Percentiles rank a stretch among this genome's conserved stretches.
These are phyloP conservation scores for Aschersonia sp. DNA, from an alignment of 2,329 filamentous ascomycete genomes.

Conservation along the genomic window DNA sequence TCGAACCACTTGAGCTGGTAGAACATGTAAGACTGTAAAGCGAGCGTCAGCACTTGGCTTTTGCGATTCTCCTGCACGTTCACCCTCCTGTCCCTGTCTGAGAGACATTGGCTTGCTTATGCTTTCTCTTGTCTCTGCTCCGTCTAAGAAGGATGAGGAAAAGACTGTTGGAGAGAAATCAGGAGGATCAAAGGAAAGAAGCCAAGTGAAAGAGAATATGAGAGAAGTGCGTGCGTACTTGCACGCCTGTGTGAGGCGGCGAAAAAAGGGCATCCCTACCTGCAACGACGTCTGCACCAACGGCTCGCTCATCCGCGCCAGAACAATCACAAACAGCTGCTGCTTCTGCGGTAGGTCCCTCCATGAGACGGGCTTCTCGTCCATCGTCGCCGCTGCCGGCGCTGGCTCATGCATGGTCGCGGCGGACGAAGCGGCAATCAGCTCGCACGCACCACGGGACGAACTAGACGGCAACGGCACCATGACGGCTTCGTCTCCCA, in stretches of 20 bases:
- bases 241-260: too few relatives aligned
- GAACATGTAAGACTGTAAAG: conserved; percentile 58
- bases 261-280: conserved; percentile 13
- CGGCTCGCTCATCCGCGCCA: conserved; percentile 70
- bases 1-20: conserved; percentile 76
- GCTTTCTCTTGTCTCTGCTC: too few relatives aligned
- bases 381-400: not conserved
- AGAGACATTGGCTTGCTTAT: too few relatives aligned
- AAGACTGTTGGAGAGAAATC: too few relatives aligned
- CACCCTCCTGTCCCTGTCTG: not conserved
- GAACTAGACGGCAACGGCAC: too few relatives aligned
- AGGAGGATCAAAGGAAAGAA: too few relatives aligned
- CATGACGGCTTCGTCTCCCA: too few relatives aligned
- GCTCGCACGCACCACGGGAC: too few relatives aligned
- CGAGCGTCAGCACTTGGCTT: not conserved
- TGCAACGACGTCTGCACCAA: conserved; percentile 62
- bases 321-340: conserved; percentile 62
- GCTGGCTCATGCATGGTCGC: not conserved
- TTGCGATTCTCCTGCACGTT: not conserved
- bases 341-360: conserved; percentile 58
- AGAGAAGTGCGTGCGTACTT: not conserved
- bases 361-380: conserved; percentile 31
- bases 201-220: not conserved
- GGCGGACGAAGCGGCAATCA: too few relatives aligned
- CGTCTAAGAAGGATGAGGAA: too few relatives aligned